Evolutionary conservation across 2,329 filamentous ascomycete species (phyloP).

Genomic region (Cercospora citrullina): DNA sequence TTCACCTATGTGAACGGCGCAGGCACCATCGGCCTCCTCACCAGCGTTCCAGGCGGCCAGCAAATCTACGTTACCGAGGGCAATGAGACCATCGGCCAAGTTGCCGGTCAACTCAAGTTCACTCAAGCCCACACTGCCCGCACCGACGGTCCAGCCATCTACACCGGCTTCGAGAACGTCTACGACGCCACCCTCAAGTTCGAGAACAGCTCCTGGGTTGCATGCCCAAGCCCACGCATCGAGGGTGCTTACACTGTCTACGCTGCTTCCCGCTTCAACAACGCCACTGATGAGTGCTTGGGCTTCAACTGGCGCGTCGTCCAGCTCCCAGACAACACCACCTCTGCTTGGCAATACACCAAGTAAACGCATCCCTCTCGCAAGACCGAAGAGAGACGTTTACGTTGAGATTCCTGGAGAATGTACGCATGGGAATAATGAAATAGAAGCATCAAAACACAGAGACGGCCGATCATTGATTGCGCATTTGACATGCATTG

Average conservation of each 20-base stretch:
- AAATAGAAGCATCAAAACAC: neutral
- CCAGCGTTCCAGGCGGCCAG: conserved; percentile 36
- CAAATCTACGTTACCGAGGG: conserved; percentile 34
- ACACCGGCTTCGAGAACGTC: conserved; percentile 27
- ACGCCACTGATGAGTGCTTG: conserved; percentile 12
- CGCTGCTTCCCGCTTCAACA: conserved; percentile 4
- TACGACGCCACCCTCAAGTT: conserved; percentile 17
- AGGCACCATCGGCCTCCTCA: conserved; percentile 25
- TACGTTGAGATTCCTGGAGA: neutral
- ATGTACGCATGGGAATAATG: neutral
- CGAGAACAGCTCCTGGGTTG: conserved; percentile 18
- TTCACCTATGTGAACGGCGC: conserved; percentile 29
- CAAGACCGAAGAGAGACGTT: no score
- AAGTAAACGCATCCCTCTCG: conserved; percentile 10
- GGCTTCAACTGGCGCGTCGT: conserved; percentile 9
- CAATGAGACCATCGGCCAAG: conserved; percentile 14
- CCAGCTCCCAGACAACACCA: neutral
- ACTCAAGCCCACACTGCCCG: conserved; percentile 33
- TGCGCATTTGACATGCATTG: neutral
- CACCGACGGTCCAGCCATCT: conserved; percentile 28
- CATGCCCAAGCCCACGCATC: conserved; percentile 10
- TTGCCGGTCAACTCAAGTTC: conserved; percentile 34
- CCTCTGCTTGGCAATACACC: conserved; percentile 18
- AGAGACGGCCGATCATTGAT: neutral
- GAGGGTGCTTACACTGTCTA: conserved; percentile 12